Evolutionary conservation across 768 basidiomycete species (phyloP), one percentile per base, ranked within the genome.

Genomic region (Leccinum disarticulatum): DNA sequence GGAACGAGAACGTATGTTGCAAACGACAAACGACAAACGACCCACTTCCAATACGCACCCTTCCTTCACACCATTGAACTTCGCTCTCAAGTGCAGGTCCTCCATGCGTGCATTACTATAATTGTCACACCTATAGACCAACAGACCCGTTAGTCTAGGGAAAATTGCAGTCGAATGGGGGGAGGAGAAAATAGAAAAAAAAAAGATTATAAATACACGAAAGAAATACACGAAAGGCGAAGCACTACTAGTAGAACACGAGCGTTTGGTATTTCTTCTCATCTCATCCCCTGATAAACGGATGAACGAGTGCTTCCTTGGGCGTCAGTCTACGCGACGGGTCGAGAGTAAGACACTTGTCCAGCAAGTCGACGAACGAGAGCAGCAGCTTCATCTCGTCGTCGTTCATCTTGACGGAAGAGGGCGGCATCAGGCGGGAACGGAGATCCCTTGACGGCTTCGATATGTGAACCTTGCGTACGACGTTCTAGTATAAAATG

Each of bases 281-380:
- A 46, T 56, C 17, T 70, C 64, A 81, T 56, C 85, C 83, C 54
- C 90, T 80, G 57, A 98, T 85, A 74, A 96, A 98, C 0, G 92
- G 86, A 74, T 98, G 95, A 9, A 81, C 74, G 43, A 98, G 80
- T 4, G 93, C 95, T 69, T 98, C 96, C 68, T 88, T 86, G 2
- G 95, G 95, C n/a, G 86, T 87, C 33, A 97, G 85, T 67, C 96
- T 78, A 71, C 93, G 86, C 46, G 85, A 80, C 2, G 95, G 91
- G 70, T 98, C 96, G 15, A 99, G 80, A 22, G 84, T 79, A 28
- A 97, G 79, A 72, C 95, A 96, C 76, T 89, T 95, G 69, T 98
- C 95, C 58, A 99, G 73, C 49, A 98, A 73, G 72, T 98, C 95
- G 52, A 96, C 83, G 68, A 99, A 97, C 6, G 86, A 83, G 25